Percentiles rank a stretch among this genome's conserved stretches.
Evolutionary conservation across 352 stramenopile genomes (phyloP).

Genomic region (Phytophthora podocarpi): DNA sequence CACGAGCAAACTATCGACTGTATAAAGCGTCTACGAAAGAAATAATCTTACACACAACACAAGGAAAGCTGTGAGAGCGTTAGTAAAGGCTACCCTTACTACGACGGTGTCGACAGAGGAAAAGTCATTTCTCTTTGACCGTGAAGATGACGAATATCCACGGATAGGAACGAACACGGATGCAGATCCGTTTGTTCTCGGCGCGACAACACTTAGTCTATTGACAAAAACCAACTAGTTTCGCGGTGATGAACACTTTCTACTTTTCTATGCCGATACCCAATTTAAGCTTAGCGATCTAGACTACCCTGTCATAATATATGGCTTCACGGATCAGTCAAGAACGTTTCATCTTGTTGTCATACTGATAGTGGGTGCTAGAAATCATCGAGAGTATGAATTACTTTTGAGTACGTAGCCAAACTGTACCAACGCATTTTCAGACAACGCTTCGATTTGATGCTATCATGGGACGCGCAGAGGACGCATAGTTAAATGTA

Average conservation of each 20-base stretch:
- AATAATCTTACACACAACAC: neutral
- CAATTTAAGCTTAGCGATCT: too few species aligned
- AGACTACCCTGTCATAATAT: slow-evolving; percentile 5
- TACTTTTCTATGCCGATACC: neutral
- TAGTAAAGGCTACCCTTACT: neutral
- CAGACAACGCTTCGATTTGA: neutral
- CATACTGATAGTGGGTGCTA: neutral
- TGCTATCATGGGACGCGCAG: neutral
- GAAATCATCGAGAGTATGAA: neutral
- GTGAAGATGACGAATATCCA: neutral
- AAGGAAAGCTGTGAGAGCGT: neutral
- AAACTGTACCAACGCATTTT: neutral
- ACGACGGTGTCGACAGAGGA: neutral
- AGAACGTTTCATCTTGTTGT: neutral
- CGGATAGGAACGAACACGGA: neutral
- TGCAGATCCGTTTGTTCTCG: slow-evolving; percentile 1
- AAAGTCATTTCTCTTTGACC: slow-evolving; percentile 1
- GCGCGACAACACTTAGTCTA: neutral
- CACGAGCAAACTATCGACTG: neutral
- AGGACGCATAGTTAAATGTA: neutral
- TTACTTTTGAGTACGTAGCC: neutral
- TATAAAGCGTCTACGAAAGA: neutral
- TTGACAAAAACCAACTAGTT: neutral
- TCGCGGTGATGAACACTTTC: neutral
- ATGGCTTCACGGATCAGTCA: neutral